A percentile compares a stretch with the other conserved stretches of the same genome.
Evolutionary conservation across 495 filamentous ascomycete genomes (phyloP).

Genomic region (Durotheca rogersii): DNA sequence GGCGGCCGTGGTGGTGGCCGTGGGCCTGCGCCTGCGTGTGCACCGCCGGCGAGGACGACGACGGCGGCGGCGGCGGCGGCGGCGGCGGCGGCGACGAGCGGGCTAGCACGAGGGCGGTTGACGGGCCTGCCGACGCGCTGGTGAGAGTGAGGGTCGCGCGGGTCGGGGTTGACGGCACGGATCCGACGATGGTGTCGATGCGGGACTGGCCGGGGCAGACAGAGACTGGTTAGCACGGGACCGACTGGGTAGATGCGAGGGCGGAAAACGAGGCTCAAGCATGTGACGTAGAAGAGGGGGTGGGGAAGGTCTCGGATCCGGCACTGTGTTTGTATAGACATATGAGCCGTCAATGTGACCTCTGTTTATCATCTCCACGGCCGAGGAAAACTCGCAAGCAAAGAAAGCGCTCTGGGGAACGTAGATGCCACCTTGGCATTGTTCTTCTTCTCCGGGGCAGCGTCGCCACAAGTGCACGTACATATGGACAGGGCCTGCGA

Average conservation of each 20-base stretch:
- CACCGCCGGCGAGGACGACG: no score
- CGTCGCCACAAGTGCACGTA: conserved; percentile 1
- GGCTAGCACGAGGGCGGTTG: no score
- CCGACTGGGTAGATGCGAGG: background rate
- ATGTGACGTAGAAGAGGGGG: background rate
- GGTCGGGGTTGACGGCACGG: conserved; percentile 19
- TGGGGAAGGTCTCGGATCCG: background rate
- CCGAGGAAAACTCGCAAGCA: background rate
- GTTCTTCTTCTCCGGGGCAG: background rate
- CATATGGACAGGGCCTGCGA: background rate
- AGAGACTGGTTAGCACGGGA: conserved; percentile 10
- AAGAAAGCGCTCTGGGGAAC: background rate
- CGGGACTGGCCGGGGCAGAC: conserved; percentile 20
- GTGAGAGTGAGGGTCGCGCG: background rate
- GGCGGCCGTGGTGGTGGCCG: background rate
- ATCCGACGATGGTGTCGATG: conserved; percentile 38
- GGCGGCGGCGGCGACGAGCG: background rate
- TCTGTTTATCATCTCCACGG: no score
- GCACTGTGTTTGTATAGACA: conserved; percentile 16
- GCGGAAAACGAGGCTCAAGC: background rate
- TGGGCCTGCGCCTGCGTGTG: background rate
- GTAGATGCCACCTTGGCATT: background rate
- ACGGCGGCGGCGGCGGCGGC: background rate
- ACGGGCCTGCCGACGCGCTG: no score
- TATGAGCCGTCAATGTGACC: no score